These are phyloP conservation scores for Rhodotorula sp. DNA, from an alignment of 1,284 basidiomycete genomes.

Conservation along the genomic window DNA sequence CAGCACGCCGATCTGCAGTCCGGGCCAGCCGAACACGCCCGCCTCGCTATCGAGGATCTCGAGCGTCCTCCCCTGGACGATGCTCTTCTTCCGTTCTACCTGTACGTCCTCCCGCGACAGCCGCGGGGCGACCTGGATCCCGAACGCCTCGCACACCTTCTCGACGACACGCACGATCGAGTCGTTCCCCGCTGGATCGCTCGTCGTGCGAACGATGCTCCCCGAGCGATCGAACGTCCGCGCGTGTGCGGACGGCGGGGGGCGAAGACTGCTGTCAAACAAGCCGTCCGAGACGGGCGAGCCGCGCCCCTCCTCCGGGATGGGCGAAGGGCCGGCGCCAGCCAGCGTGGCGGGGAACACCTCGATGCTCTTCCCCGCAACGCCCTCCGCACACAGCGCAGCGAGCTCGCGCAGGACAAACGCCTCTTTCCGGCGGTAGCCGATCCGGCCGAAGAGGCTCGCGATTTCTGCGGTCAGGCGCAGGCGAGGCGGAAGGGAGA, in stretches of 20 bases:
- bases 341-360: constrained; percentile 10
- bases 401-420: constrained; percentile 71
- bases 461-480: constrained; percentile 68
- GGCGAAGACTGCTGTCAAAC: too few species aligned
- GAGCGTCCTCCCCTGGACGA: constrained; percentile 39
- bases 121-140: constrained; percentile 57
- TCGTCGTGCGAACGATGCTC: constrained; percentile 33
- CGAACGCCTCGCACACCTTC: constrained; percentile 72
- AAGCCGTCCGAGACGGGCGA: too few species aligned
- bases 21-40: constrained; percentile 79
- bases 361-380: constrained; percentile 32
- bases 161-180: constrained; percentile 72
- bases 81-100: constrained; percentile 16
- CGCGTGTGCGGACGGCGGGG: neutral
- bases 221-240: neutral
- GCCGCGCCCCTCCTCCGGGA: constrained; percentile 20
- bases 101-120: constrained; percentile 1
- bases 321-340: constrained; percentile 10
- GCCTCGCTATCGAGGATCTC: constrained; percentile 43
- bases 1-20: constrained; percentile 85
- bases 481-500: constrained; percentile 73
- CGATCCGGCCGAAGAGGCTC: constrained; percentile 72
- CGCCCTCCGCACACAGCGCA: constrained; percentile 39
- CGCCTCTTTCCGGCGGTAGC: constrained; percentile 80
- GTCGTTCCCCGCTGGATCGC: constrained; percentile 67